Evolutionary conservation across 805 yeast species (phyloP).

Genomic region (Kodamaea sagamina): DNA sequence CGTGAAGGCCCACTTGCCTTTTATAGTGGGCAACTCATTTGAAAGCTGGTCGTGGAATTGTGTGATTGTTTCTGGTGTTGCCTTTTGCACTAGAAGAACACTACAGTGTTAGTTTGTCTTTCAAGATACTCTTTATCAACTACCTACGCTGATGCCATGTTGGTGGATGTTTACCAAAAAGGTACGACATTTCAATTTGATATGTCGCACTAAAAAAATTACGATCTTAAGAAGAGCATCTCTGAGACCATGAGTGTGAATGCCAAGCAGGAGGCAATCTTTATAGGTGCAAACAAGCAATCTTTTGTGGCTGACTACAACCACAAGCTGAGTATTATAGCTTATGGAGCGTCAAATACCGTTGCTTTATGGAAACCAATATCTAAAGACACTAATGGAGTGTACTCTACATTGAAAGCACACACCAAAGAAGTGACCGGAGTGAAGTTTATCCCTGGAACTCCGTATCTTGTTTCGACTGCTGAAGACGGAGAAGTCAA

Average conservation of each 20-base stretch:
- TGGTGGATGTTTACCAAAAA: neutral
- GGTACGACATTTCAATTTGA: neutral
- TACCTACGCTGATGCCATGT: constrained; percentile 12
- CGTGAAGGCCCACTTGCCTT: constrained; percentile 69
- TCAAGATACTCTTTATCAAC: no score
- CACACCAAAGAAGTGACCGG: constrained; percentile 67
- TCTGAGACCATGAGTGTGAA: neutral
- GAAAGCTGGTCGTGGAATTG: constrained; percentile 71
- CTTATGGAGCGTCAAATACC: constrained; percentile 69
- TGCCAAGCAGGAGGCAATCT: constrained; percentile 48
- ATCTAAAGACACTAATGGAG: constrained; percentile 44
- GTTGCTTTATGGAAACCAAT: constrained; percentile 73
- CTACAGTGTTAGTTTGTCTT: constrained; percentile 28
- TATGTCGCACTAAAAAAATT: constrained; percentile 2
- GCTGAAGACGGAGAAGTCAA: constrained; percentile 66
- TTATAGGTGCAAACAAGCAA: constrained; percentile 74
- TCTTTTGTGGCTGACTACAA: constrained; percentile 58
- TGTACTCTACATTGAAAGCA: constrained; percentile 55
- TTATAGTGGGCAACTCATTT: constrained; percentile 60
- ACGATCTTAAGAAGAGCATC: neutral
- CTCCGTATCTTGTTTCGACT: constrained; percentile 54
- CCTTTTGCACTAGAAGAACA: constrained; percentile 38
- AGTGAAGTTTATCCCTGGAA: constrained; percentile 52
- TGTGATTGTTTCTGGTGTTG: constrained; percentile 61
- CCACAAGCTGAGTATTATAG: constrained; percentile 43